Evolutionary conservation across 1,284 basidiomycete genomes (phyloP), one percentile per base, ranked within the genome.

Genomic region (Hymenochaete sp.): DNA sequence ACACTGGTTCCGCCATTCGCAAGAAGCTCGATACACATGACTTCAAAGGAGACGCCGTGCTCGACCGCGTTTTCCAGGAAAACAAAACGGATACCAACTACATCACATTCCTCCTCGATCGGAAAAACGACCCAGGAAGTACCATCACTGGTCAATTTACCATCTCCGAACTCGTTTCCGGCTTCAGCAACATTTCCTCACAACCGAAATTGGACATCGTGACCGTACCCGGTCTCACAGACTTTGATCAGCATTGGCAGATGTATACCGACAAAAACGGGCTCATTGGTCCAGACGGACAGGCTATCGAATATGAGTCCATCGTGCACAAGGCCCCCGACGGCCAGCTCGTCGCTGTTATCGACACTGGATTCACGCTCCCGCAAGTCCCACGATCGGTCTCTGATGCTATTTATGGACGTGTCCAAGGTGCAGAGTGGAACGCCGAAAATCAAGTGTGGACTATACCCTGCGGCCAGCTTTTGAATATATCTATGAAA

Each of bases 371-470:
- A 29, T 86, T 75, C 59, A 77, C 80, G 3, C 65, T 76, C 42
- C 71, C 67, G 21, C 47, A 51, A 41, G 82, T 87, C 18, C 82
- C 84, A 13, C 79, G 84, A 28, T 66, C 68, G 6, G 69, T 87
- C 52, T 76, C 82, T 8, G 84, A 88, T 53, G 80, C 80, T 13
- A 86, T 88, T 53, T 88, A 88, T 55, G 83, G 83, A 1, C 77
- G 84, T 36, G 80, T 87, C 2, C 74, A 75, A 51, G 82, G 82
- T 29, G 84, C 85, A 3, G 71, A 71, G 45, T 88, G 78, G 62
- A 79, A 82, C 55, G 53, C 64, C 10, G 58, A 58, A 7, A 68
- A 67, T 33, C 68, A 76, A 48, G 71, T 74, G 48, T 88, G 84
- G 85, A 74, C 75, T 2, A 64, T 88, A 0, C 85, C 84, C 0